Evolutionary conservation across 805 yeast genomes (phyloP), one percentile per base, ranked within the genome.

Genomic region (Yarrowia sp.): DNA sequence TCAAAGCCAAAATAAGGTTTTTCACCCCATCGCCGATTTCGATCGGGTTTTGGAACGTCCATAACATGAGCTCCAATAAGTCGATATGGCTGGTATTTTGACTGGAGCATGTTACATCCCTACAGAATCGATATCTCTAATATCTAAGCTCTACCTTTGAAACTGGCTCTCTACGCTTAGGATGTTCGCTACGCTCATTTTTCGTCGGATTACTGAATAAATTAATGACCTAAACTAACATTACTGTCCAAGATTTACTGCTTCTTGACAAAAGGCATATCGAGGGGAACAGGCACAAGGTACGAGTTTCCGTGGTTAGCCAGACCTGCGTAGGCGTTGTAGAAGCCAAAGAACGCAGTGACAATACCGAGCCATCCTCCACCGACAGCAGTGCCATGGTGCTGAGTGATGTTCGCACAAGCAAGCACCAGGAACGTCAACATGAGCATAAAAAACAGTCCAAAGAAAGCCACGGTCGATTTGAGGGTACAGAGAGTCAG

Each of bases 291-390:
- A 48, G 80, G 78, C 32, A 81, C 77, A 50, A 87, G 53, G 72
- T 86, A 87, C 4, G 90, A 78, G 74, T 88, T 89, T 71, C 85
- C 87, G 41, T 76, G 77, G 66, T 82, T 88, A 35, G 90, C 85
- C 38, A 84, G 73, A 80, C 90, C 91, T 2, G 89, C 88, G 69
- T 79, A 85, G 6, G 90, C 90, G 72, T 86, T 86, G 71, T 86
- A 86, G 87, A 87, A 87, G 0, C 88, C 88, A 58, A 84, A 73
- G 67, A 85, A 78, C 0, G 89, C 81, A 35, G 86, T 83, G 7
- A 86, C 76, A 17, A 86, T 78, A 53, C 90, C 91, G n/a, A 83
- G 60, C 15, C 84, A 80, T 69, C 92, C 92, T 50, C 86, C 90
- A 8, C 87, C 89, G 65, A 72, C 77, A 15, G 76, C 75, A 64